Evolutionary conservation across 768 basidiomycete species (phyloP).

Genomic region (Holtermanniella nyarrowii): DNA sequence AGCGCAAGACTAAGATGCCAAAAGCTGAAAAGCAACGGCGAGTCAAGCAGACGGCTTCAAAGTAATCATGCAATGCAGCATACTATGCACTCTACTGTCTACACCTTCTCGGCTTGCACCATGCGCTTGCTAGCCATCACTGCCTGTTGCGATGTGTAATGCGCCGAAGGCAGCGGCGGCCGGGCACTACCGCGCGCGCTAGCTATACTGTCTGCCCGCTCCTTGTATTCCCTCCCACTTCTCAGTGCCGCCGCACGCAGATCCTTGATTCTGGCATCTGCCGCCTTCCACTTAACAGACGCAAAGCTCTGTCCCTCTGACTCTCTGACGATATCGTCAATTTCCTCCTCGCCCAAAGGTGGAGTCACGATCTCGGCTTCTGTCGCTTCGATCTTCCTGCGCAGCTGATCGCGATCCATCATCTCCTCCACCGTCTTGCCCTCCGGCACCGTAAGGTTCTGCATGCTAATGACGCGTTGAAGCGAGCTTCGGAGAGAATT

Average conservation of each 20-base stretch:
- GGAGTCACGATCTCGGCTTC: not conserved
- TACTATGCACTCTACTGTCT: not conserved
- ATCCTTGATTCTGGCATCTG: conserved; percentile 13
- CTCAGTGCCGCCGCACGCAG: conserved; percentile 17
- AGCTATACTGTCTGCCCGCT: conserved; percentile 1
- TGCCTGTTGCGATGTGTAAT: not conserved
- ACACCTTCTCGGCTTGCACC: not conserved
- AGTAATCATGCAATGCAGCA: not conserved
- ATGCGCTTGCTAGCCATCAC: not conserved
- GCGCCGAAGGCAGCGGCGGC: not conserved
- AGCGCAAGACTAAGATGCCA: conserved; percentile 83
- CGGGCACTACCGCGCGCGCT: not conserved
- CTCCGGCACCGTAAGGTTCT: conserved; percentile 18
- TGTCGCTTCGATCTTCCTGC: not conserved
- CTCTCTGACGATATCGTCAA: not conserved
- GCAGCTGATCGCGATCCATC: not conserved
- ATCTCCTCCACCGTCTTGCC: conserved; percentile 21
- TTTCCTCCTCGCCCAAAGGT: not conserved
- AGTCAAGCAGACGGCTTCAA: conserved; percentile 48
- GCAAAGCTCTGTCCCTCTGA: not conserved
- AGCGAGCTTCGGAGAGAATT: conserved; percentile 4
- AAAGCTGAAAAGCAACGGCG: conserved; percentile 86
- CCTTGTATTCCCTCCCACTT: conserved; percentile 18
- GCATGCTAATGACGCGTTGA: conserved; percentile 18
- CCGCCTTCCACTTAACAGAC: conserved; percentile 13